Conservation (phyloP, 768 basidiomycete species). For the Leccinum rimulosum region DNA sequence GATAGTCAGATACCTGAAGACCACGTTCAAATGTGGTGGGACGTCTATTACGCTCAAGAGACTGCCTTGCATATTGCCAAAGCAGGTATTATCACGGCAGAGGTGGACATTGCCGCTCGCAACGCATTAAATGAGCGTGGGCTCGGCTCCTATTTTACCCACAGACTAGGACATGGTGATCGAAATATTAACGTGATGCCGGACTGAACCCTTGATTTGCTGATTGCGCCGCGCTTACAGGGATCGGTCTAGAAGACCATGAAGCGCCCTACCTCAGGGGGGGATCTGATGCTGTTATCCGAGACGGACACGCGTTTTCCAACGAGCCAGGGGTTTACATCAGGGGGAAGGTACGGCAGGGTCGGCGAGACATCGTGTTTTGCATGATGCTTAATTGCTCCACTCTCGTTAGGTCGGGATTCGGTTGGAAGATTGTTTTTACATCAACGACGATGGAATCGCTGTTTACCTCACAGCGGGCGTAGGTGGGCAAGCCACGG, state of each 20-base stretch:
- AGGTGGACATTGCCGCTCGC: slow-evolving; percentile 65
- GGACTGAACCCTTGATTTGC: slow-evolving; percentile 15
- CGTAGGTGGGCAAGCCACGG: slow-evolving; percentile 56
- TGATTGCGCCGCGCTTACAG: slow-evolving; percentile 34
- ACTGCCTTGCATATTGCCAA: slow-evolving; percentile 47
- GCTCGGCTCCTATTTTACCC: slow-evolving; percentile 67
- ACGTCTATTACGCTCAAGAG: slow-evolving; percentile 62
- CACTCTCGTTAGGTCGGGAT: slow-evolving; percentile 58
- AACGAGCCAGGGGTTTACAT: slow-evolving; percentile 81
- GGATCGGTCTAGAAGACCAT: slow-evolving; percentile 82
- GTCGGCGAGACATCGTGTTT: neutral
- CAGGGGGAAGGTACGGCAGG: slow-evolving; percentile 50
- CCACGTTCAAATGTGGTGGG: slow-evolving; percentile 60
- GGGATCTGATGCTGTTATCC: slow-evolving; percentile 56
- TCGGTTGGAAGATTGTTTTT: slow-evolving; percentile 83
- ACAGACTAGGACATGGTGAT: slow-evolving; percentile 77
- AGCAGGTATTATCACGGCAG: slow-evolving; percentile 47
- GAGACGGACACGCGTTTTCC: slow-evolving; percentile 72
- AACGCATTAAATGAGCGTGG: slow-evolving; percentile 40
- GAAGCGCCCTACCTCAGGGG: slow-evolving; percentile 79
- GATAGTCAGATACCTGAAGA: slow-evolving; percentile 51
- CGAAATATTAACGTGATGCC: neutral
- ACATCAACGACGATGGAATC: slow-evolving; percentile 52
- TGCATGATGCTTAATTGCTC: slow-evolving; percentile 8
- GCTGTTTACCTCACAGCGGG: slow-evolving; percentile 61